These are phyloP conservation scores for Ceratocystis papillata DNA, from an alignment of 2,329 filamentous ascomycete species.

Conservation along the genomic window DNA sequence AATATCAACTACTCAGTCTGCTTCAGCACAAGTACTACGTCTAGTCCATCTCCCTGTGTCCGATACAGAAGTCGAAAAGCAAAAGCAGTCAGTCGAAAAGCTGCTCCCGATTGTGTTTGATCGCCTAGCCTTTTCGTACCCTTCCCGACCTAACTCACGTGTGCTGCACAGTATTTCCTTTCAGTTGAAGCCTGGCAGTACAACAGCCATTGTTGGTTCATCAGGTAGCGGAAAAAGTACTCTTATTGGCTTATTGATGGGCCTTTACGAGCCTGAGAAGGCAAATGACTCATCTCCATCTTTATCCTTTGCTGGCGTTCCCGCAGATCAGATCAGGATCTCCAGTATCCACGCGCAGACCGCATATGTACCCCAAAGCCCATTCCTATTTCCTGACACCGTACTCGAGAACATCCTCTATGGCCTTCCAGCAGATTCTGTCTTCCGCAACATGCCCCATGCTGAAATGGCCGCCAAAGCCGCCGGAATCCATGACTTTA, in stretches of 20 bases:
- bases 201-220: conserved; percentile 66
- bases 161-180: conserved; percentile 59
- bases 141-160: conserved; percentile 39
- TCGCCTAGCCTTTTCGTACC: conserved; percentile 61
- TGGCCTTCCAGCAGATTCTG: conserved; percentile 50
- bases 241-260: conserved; percentile 60
- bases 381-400: conserved; percentile 66
- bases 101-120: conserved; percentile 39
- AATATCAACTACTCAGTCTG: conserved; percentile 61
- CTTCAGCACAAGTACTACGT: conserved; percentile 60
- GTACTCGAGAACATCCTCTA: conserved; percentile 76
- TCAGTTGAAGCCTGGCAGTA: conserved; percentile 50
- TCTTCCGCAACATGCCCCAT: conserved; percentile 37
- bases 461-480: conserved; percentile 41
- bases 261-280: conserved; percentile 48
- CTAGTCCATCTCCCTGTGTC: conserved; percentile 50
- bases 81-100: conserved; percentile 29
- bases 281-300: not conserved
- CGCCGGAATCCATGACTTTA: conserved; percentile 60
- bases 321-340: conserved; percentile 43
- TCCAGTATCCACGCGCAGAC: conserved; percentile 49
- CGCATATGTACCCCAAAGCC: conserved; percentile 58
- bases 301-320: conserved; percentile 8
- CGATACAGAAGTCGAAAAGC: conserved; percentile 48
- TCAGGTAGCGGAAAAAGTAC: conserved; percentile 93